Conservation (phyloP, 257 asterid species). For the Salvia rosmarinus region DNA sequence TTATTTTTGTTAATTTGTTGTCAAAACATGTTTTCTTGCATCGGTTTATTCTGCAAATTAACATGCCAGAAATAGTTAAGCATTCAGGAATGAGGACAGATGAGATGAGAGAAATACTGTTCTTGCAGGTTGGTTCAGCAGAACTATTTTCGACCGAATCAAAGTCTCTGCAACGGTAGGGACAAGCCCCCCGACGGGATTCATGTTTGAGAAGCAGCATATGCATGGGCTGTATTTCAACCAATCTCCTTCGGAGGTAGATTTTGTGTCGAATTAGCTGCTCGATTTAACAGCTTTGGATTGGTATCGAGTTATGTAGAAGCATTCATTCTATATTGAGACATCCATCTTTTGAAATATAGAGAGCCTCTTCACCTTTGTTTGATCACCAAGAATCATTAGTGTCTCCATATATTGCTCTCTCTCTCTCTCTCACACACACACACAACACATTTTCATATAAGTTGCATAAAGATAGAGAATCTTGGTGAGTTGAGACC, state of each 20-base stretch:
- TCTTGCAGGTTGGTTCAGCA: constrained; percentile 89
- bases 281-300: not conserved
- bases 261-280: not conserved
- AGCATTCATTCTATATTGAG: not conserved
- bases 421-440: too few relatives aligned
- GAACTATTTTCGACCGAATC: constrained; percentile 78
- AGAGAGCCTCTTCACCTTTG: constrained; percentile 1
- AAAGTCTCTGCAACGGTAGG: constrained; percentile 75
- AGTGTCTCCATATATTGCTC: not conserved
- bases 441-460: not conserved
- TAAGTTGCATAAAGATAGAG: not conserved
- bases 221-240: constrained; percentile 39
- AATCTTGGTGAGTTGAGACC: not conserved
- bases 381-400: not conserved
- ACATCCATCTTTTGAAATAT: not conserved
- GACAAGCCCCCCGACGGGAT: constrained; percentile 92
- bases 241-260: constrained; percentile 38
- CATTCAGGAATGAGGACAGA: too few relatives aligned
- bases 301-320: not conserved
- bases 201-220: constrained; percentile 88
- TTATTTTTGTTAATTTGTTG: too few relatives aligned
- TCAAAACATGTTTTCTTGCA: too few relatives aligned
- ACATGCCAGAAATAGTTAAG: too few relatives aligned
- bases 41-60: too few relatives aligned
- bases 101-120: too few relatives aligned